Evolutionary conservation across 2,329 filamentous ascomycete species (phyloP).

Genomic region (Penicillium palitans): DNA sequence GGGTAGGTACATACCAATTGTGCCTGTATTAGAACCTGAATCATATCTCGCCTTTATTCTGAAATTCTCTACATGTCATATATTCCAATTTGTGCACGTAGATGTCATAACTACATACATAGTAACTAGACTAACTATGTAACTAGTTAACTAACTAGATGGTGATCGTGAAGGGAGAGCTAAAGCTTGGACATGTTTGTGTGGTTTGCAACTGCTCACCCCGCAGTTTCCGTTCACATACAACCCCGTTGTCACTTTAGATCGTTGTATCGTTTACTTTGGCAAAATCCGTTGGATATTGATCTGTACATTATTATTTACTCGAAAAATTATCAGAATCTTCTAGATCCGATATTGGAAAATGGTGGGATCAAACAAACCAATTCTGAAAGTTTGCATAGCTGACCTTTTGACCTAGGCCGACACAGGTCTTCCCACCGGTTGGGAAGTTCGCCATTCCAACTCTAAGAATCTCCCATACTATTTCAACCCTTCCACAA

Average conservation of each 20-base stretch:
- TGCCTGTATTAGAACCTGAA: no score
- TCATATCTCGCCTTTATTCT: background rate
- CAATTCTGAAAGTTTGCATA: background rate
- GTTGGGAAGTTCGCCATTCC: constrained; percentile 96
- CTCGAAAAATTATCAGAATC: background rate
- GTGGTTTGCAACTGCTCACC: constrained; percentile 17
- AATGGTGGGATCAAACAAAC: constrained; percentile 7
- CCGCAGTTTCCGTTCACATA: constrained; percentile 30
- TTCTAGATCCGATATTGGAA: constrained; percentile 1
- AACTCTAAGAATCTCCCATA: constrained; percentile 99
- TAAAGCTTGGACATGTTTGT: constrained; percentile 12
- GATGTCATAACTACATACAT: background rate
- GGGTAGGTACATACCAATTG: no score
- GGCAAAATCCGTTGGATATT: background rate
- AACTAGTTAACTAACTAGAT: no score
- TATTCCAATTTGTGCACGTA: background rate
- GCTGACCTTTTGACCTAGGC: constrained; percentile 45
- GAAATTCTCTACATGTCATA: background rate
- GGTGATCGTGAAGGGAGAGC: background rate
- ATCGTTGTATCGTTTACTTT: background rate
- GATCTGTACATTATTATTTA: constrained; percentile 1
- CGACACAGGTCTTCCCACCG: constrained; percentile 76
- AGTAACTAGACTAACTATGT: no score
- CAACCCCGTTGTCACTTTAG: background rate
- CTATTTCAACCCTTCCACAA: constrained; percentile 89